Evolutionary conservation across 371 early-diverging fungal species (phyloP).

Genomic region (Fennellomyces sp.): DNA sequence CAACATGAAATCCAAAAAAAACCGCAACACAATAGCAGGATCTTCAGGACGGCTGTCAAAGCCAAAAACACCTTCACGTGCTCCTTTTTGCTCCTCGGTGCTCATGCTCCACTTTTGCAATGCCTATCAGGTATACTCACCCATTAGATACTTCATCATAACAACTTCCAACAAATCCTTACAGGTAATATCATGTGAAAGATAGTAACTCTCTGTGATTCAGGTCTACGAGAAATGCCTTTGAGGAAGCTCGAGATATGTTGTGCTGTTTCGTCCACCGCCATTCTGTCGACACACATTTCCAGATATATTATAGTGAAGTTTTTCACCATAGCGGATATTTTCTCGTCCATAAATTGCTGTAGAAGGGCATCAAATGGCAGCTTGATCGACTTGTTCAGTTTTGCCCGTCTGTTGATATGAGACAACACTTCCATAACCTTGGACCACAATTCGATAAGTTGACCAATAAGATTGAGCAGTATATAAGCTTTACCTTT

Average conservation of each 20-base stretch:
- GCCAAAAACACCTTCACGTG: constrained; percentile 53
- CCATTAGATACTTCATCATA: not conserved
- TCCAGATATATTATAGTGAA: constrained; percentile 80
- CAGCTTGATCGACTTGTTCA: constrained; percentile 59
- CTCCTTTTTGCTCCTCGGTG: constrained; percentile 45
- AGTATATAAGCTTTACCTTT: too few species aligned
- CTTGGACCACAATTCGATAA: constrained; percentile 30
- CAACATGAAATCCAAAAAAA: constrained; percentile 70
- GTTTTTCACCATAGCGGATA: constrained; percentile 62
- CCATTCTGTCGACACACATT: constrained; percentile 61
- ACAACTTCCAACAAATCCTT: constrained; percentile 19
- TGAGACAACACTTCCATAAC: constrained; percentile 81
- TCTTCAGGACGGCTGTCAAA: constrained; percentile 61
- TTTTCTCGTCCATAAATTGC: constrained; percentile 44
- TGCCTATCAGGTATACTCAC: constrained; percentile 29
- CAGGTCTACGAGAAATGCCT: constrained; percentile 58
- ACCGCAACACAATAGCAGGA: constrained; percentile 51
- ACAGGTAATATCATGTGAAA: constrained; percentile 71
- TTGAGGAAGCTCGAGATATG: constrained; percentile 61
- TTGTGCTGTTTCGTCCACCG: constrained; percentile 35
- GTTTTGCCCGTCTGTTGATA: constrained; percentile 77
- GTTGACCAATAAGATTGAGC: too few species aligned
- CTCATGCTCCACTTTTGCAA: constrained; percentile 57
- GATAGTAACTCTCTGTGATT: constrained; percentile 60
- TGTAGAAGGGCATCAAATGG: constrained; percentile 64